Evolutionary conservation across 495 filamentous ascomycete species (phyloP).

Genomic region (Talaromyces wortmannii): DNA sequence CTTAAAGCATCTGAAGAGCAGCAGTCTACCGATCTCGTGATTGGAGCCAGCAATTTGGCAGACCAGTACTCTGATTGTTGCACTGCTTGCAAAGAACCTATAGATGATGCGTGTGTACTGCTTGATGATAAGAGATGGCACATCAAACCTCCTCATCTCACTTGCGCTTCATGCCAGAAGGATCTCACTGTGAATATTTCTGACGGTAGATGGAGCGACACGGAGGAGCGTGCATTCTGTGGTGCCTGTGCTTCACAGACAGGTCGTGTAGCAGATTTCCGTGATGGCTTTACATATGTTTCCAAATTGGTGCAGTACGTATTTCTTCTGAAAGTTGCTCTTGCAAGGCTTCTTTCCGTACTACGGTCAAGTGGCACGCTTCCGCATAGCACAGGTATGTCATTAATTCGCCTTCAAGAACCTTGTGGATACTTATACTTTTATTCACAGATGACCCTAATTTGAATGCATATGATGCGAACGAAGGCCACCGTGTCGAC

Average conservation of each 20-base stretch:
- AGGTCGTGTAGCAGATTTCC: slow-evolving; percentile 37
- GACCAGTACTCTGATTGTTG: slow-evolving; percentile 79
- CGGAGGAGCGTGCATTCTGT: slow-evolving; percentile 63
- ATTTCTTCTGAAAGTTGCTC: slow-evolving; percentile 83
- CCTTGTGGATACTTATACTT: not conserved
- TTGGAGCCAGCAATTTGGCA: slow-evolving; percentile 66
- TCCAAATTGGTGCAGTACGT: slow-evolving; percentile 89
- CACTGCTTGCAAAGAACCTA: slow-evolving; percentile 68
- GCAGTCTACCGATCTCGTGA: slow-evolving; percentile 63
- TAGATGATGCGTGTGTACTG: slow-evolving; percentile 87
- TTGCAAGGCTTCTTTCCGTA: slow-evolving; percentile 83
- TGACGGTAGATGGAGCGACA: slow-evolving; percentile 60
- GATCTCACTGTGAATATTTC: slow-evolving; percentile 59
- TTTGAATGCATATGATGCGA: slow-evolving; percentile 57
- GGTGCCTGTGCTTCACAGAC: slow-evolving; percentile 51
- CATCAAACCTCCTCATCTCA: slow-evolving; percentile 58
- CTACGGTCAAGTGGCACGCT: slow-evolving; percentile 76
- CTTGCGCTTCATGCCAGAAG: slow-evolving; percentile 66
- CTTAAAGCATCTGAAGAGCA: slow-evolving; percentile 53
- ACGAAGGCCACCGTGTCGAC: slow-evolving; percentile 50
- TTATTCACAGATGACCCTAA: slow-evolving; percentile 61
- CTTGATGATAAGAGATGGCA: slow-evolving; percentile 76
- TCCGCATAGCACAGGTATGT: slow-evolving; percentile 61
- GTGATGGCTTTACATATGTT: slow-evolving; percentile 54
- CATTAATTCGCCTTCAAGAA: not conserved